Evolutionary conservation across 768 basidiomycete genomes (phyloP).

Genomic region (Mrakia hoshinonis): DNA sequence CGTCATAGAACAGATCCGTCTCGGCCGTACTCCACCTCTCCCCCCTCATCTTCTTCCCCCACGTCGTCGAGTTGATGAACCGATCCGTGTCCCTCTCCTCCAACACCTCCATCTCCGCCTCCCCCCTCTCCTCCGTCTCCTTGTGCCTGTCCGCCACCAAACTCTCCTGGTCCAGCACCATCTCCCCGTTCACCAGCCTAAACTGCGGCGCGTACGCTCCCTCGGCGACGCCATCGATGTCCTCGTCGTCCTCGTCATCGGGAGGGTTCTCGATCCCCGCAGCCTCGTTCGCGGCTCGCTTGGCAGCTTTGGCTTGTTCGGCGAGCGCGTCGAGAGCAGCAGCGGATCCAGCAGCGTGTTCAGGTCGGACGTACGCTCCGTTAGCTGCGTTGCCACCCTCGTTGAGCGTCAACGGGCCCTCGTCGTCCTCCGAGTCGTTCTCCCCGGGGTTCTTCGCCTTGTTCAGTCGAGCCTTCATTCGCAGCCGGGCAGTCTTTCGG

Average conservation of each 20-base stretch:
- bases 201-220: conserved; percentile 69
- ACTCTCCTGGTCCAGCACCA: conserved; percentile 76
- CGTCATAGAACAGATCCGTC: conserved; percentile 78
- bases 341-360: conserved; percentile 41
- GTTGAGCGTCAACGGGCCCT: conserved; percentile 56
- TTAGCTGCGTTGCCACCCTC: conserved; percentile 18
- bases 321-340: conserved; percentile 16
- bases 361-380: conserved; percentile 6
- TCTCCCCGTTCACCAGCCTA: conserved; percentile 77
- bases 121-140: conserved; percentile 44
- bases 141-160: conserved; percentile 64
- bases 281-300: conserved; percentile 19
- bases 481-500: conserved; percentile 51
- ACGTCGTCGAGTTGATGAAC: conserved; percentile 75
- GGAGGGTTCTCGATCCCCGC: conserved; percentile 30
- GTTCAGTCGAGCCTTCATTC: conserved; percentile 51
- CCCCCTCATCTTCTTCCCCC: conserved; percentile 57
- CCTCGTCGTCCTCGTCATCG: conserved; percentile 46
- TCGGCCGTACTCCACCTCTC: conserved; percentile 84
- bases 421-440: conserved; percentile 54
- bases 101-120: conserved; percentile 47
- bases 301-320: background rate
- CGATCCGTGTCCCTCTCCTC: conserved; percentile 63
- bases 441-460: conserved; percentile 16
- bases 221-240: conserved; percentile 32